Percentiles rank a stretch among this genome's conserved stretches.
phyloP scores from a whole-genome alignment of 495 filamentous ascomycete species.

The Daldinia childiae region DNA sequence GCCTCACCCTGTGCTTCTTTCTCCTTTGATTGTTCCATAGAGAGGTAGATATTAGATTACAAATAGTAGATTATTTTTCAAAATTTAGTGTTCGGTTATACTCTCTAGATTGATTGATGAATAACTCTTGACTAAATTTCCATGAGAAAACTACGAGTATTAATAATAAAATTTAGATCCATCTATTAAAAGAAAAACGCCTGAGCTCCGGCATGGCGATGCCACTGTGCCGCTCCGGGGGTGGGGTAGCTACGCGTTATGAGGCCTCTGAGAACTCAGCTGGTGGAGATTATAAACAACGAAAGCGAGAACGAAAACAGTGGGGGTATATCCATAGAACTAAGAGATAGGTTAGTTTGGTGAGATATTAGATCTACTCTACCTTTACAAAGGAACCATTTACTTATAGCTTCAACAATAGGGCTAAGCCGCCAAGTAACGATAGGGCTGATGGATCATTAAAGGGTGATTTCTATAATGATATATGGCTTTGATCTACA shows the following conservation, averaged over 20 bases:
- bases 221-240: neutral
- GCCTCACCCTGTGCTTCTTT: constrained; percentile 29
- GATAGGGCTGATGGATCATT: neutral
- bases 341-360: neutral
- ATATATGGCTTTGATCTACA: no score
- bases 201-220: neutral
- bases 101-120: neutral
- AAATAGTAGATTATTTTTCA: neutral
- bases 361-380: neutral
- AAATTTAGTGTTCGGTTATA: neutral
- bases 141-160: neutral
- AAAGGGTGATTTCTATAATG: neutral
- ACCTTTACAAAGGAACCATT: no score
- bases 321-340: constrained; percentile 6
- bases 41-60: constrained; percentile 4
- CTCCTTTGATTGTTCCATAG: constrained; percentile 23
- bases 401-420: neutral
- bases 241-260: neutral
- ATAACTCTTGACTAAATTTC: neutral
- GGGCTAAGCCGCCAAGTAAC: neutral
- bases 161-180: neutral
- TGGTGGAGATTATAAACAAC: neutral
- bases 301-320: constrained; percentile 16
- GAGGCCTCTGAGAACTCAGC: neutral
- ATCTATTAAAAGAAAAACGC: neutral